Base-by-base conservation (phyloP, 805 yeast species). In the Helenozyma rhizophorensis region DNA sequence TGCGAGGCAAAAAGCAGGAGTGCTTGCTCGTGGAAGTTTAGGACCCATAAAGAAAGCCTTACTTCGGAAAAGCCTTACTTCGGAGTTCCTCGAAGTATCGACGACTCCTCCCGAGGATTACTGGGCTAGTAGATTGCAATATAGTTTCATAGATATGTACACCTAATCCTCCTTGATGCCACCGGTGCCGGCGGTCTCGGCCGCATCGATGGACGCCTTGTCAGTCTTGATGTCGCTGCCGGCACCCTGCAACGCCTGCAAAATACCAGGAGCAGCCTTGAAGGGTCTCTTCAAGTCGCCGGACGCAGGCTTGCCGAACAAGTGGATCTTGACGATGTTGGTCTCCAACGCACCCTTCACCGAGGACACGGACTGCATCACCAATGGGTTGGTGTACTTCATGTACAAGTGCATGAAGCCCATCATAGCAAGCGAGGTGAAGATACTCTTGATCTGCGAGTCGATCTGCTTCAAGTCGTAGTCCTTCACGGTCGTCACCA, bases 251-350 rank as follows among this genome's bases (percentile, higher is more conserved):
- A 90, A 60, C 28, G 90, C 78, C 40, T 51, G 60, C 51, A 66
- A 45, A 43, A 66, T 51, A 43, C 69, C 67, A 9, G 70, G 70
- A 32, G 88, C 78, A 38, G 89, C 78, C 72, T 85, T 85, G 80
- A 93, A 93, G 28, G 98, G 98, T 72, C 98, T 85, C 77, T 87
- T 86, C 65, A 88, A 78, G 51, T 84, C 96, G 48, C 96, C 97
- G 30, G 74, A 51, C 16, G 96, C 93, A 24, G 89, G 75, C 53
- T 75, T 68, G 48, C 88, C 88, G 51, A 84, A 84, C 37, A 93
- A 54, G 62, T 93, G 96, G 62, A 93, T 86, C 72, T 86, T 80
- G 51, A 90, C 95, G 48, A 87, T 78, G 68, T 88, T 88, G 54
- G 85, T 68, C 69, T 93, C 97, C 36, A 87, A 65, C 28, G 95